phyloP scores from a whole-genome alignment of 192 early-diverging fungal genomes.

The Coemansia sp. region DNA sequence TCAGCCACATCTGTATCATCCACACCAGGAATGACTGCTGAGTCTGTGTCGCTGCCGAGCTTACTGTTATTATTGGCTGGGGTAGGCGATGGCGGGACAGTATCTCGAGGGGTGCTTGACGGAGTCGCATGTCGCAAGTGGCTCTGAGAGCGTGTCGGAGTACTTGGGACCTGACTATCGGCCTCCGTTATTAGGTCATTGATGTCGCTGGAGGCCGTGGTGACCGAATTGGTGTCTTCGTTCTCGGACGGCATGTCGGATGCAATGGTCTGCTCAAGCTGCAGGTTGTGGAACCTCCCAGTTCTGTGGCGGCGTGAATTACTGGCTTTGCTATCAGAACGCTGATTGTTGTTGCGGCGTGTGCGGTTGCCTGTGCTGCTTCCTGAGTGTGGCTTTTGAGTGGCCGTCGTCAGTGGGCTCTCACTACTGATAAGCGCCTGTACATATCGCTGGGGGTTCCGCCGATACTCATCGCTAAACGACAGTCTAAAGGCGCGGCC shows the following conservation, averaged over 20 bases:
- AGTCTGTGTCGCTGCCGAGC: background rate
- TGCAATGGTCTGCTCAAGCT: constrained; percentile 41
- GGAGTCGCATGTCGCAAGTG: constrained; percentile 7
- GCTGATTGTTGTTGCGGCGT: constrained; percentile 20
- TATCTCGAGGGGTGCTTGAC: background rate
- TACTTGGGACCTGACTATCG: constrained; percentile 26
- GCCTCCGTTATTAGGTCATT: constrained; percentile 33
- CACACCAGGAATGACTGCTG: too few species aligned
- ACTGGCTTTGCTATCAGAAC: constrained; percentile 3
- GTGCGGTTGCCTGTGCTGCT: constrained; percentile 12
- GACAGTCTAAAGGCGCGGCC: constrained; percentile 52
- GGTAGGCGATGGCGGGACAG: background rate
- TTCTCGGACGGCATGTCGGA: constrained; percentile 30
- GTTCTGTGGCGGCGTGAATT: constrained; percentile 15
- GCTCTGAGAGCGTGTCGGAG: constrained; percentile 17
- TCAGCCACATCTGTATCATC: too few species aligned
- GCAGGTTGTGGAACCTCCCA: constrained; percentile 44
- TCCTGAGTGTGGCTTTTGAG: constrained; percentile 6
- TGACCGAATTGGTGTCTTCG: constrained; percentile 40
- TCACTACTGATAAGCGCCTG: constrained; percentile 46
- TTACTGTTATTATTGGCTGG: background rate
- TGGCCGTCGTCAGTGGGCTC: constrained; percentile 7
- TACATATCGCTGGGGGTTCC: constrained; percentile 48
- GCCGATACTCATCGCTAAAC: constrained; percentile 46
- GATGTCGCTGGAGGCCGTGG: constrained; percentile 35